These are phyloP conservation scores for Eremochloa ophiuroides DNA, from an alignment of 176 grass and related monocot genomes.

Conservation along the genomic window DNA sequence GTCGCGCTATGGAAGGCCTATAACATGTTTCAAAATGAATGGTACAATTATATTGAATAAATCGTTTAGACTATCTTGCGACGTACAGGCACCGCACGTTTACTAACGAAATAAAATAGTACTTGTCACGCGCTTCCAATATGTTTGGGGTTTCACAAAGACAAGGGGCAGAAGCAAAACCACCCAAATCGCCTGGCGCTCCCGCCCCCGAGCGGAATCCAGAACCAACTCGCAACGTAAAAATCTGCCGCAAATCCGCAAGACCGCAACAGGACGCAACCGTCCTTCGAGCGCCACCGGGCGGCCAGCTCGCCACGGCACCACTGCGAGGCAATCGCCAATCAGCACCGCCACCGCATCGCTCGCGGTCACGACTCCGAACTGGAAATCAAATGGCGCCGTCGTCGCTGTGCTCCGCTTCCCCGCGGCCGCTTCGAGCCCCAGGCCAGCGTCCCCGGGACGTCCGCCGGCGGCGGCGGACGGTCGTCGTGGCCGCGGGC, in stretches of 20 bases:
- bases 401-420: slow-evolving; percentile 20
- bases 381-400: slow-evolving; percentile 35
- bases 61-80: no score
- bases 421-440: not conserved
- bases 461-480: slow-evolving; percentile 3
- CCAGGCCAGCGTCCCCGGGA: slow-evolving; percentile 9
- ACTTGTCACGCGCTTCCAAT: no score
- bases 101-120: no score
- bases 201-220: not conserved
- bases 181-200: not conserved
- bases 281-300: not conserved
- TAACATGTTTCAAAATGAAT: no score
- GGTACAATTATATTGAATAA: no score
- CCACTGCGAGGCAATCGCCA: not conserved
- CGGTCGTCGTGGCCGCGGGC: slow-evolving; percentile 28
- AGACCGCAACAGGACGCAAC: not conserved
- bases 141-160: no score
- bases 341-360: not conserved
- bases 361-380: not conserved
- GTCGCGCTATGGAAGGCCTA: no score
- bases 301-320: not conserved
- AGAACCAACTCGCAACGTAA: not conserved
- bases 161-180: not conserved
- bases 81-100: no score
- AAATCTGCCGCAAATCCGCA: not conserved